Evolutionary conservation across 2,329 filamentous ascomycete genomes (phyloP), one percentile per base, ranked within the genome.

Genomic region (Arthrobotrys conoides): DNA sequence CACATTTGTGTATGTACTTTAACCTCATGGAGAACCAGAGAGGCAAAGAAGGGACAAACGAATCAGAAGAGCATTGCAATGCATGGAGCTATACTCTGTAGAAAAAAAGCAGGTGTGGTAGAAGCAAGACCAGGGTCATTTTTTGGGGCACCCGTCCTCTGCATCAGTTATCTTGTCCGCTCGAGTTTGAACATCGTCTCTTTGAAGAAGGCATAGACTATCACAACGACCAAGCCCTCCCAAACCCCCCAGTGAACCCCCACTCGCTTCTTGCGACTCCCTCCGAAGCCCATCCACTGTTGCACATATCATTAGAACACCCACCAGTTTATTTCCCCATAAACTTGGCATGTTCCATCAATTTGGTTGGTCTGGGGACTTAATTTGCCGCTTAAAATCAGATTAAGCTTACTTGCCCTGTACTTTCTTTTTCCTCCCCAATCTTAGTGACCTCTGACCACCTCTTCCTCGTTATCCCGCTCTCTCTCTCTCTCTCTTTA

Each of bases 301-400:
- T n/a, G 44, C 20, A 46, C 27, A 44, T 22, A 24, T 67, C 51
- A 22, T 44, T 61, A 30, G 63, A 68, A 64, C 53, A 66, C 64
- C 38, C 59, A 57, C 70, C 65, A 41, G 20, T 63, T 76, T 76
- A 76, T 76, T 78, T 78, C 75, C 75, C 75, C 75, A 78, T 78
- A 78, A 72, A 78, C 75, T 78, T 78, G 75, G 75, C 75, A 72
- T 30, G 75, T 69, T 78, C 75, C 75, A 72, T 72, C 63, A 69
- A 72, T 78, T 63, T 78, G 75, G 75, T 78, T 78, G 75, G 75
- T 67, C 68, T 72, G 68, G 75, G 75, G 41, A 48, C 63, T 72
- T 69, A 78, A 78, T 78, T 78, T 78, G 55, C 75, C 68, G 75
- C 75, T 71, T 78, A 46, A 63, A 77, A 76, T 57, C 48, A 77